Percentiles rank a stretch among this genome's conserved stretches.
Evolutionary conservation across 1,139 yeast species (phyloP).

Genomic region (Hanseniaspora sp.): DNA sequence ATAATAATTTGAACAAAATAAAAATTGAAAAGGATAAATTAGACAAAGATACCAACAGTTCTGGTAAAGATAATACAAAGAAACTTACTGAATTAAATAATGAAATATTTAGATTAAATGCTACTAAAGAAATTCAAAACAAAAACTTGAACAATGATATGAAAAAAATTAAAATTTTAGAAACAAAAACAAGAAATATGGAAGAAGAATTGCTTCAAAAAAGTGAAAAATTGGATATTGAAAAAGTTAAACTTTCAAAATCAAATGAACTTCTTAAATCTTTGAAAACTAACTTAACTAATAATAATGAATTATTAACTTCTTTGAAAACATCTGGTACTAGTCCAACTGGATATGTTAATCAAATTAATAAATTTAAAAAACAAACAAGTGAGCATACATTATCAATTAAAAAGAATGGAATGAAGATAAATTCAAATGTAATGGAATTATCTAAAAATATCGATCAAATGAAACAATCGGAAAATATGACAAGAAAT

Average conservation of each 20-base stretch:
- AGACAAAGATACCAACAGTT: slow-evolving; percentile 40
- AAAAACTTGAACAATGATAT: slow-evolving; percentile 47
- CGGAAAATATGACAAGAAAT: slow-evolving; percentile 42
- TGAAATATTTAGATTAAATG: slow-evolving; percentile 54
- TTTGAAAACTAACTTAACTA: slow-evolving; percentile 42
- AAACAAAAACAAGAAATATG: slow-evolving; percentile 21
- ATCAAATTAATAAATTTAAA: slow-evolving; percentile 61
- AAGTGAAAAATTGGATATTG: slow-evolving; percentile 24
- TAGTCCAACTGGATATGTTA: slow-evolving; percentile 68
- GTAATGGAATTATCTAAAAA: slow-evolving; percentile 43
- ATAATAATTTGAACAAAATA: neutral
- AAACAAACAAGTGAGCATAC: slow-evolving; percentile 44
- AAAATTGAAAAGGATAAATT: slow-evolving; percentile 20
- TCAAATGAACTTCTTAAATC: slow-evolving; percentile 37
- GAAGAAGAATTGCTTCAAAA: slow-evolving; percentile 25
- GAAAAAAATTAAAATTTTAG: slow-evolving; percentile 21
- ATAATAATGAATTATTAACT: slow-evolving; percentile 69
- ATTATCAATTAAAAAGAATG: slow-evolving; percentile 49
- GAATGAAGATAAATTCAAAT: slow-evolving; percentile 49
- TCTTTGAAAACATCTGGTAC: slow-evolving; percentile 86
- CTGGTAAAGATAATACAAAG: slow-evolving; percentile 52
- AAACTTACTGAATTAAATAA: slow-evolving; percentile 48
- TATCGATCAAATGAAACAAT: slow-evolving; percentile 43
- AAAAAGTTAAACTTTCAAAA: slow-evolving; percentile 35
- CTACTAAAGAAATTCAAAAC: slow-evolving; percentile 47